Evolutionary conservation across 495 filamentous ascomycete genomes (phyloP).

Genomic region (Penicillium turbatum): DNA sequence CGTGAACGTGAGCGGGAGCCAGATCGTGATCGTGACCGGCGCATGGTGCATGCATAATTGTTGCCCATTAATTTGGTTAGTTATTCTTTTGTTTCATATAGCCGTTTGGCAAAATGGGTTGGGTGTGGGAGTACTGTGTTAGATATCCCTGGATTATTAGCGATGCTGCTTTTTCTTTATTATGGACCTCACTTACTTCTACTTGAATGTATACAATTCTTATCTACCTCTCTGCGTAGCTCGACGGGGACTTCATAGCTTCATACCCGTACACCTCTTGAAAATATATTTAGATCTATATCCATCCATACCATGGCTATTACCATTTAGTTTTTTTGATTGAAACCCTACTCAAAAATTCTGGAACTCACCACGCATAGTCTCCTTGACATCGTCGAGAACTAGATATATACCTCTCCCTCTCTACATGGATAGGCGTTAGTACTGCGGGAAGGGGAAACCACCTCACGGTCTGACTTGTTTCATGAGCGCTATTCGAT

Average conservation of each 20-base stretch:
- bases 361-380: slow-evolving; percentile 64
- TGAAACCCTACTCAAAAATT: background rate
- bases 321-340: too few species aligned
- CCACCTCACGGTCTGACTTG: too few species aligned
- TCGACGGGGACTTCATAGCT: too few species aligned
- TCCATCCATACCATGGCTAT: too few species aligned
- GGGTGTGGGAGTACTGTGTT: slow-evolving; percentile 7
- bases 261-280: too few species aligned
- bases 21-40: slow-evolving; percentile 27
- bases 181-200: background rate
- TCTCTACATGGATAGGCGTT: too few species aligned
- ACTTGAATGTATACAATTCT: background rate
- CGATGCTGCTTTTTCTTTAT: background rate
- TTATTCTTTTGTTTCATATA: slow-evolving; percentile 12
- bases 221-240: too few species aligned
- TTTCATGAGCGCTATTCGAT: slow-evolving; percentile 3
- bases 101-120: slow-evolving; percentile 11
- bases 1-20: slow-evolving; percentile 14
- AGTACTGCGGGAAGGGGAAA: too few species aligned
- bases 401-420: too few species aligned
- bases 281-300: too few species aligned
- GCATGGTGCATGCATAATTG: slow-evolving; percentile 15
- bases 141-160: slow-evolving; percentile 15
- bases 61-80: slow-evolving; percentile 4
- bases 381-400: slow-evolving; percentile 88